Evolutionary conservation across 179 eudicot genomes (phyloP), one percentile per base, ranked within the genome.

Genomic region (Sideroxylon spinosum): DNA sequence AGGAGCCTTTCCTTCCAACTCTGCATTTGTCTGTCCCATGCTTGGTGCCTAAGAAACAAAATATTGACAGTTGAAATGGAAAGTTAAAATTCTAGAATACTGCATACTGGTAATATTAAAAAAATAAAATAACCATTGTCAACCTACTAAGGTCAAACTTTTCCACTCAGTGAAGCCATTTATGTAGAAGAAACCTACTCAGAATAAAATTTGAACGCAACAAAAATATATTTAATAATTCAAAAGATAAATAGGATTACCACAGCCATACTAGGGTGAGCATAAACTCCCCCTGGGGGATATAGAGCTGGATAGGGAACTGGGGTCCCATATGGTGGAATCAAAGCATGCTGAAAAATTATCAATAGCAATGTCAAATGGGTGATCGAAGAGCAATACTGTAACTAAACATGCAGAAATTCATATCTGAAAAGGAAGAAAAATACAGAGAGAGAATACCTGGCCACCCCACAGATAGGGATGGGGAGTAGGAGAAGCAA

Each of bases 391-490:
- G 11, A 77, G 28, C 12, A 53, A 55, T 55, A 52, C 14, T 26
- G 64, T 64, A 3, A 46, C 53, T 46, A 48, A 64, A 65, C 52
- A 28, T 19, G n/a, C 48, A 7, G 28, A 55, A 50, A 14, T 76
- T 25, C 19, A 65, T 52, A 11, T n/a, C 23, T 29, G 66, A n/a
- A 6, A 16, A 75, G 37, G 44, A 37, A 68, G 29, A 62, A 62
- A 16, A 62, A 64, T 9, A 9, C 1, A 29, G 26, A 49, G 8
- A 79, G 61, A 75, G 52, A 69, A 66, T 78, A 94, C 98, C 97
- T 94, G 98, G 66, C 88, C 85, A 75, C 91, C 90, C 99, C 97
- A 94, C 90, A 92, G 77, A 86, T 89, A 94, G n/a, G 97, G 93
- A 86, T 91, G 97, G 52, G 97, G 91, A 71, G 91, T 78, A 61